Conservation (phyloP, 306 rosid genomes). For the Echinosophora koreensis region DNA sequence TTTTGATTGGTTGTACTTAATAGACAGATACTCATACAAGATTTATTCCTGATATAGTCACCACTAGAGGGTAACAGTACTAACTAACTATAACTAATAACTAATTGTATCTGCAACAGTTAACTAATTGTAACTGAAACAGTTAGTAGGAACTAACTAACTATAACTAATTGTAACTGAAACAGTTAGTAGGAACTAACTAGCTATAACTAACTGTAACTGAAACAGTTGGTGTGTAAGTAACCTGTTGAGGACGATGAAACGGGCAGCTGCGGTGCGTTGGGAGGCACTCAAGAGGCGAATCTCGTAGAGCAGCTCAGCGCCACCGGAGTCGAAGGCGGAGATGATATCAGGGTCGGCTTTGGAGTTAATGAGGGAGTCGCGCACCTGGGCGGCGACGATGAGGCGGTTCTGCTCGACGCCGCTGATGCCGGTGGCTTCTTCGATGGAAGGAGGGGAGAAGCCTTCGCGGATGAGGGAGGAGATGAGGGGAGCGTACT, state of each 20-base stretch:
- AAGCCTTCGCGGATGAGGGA: conserved; percentile 77
- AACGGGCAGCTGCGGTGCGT: conserved; percentile 70
- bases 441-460: conserved; percentile 73
- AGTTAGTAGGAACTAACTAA: too few species aligned
- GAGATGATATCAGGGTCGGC: conserved; percentile 57
- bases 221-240: too few species aligned
- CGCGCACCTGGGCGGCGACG: conserved; percentile 81
- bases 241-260: conserved; percentile 49
- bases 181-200: too few species aligned
- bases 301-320: conserved; percentile 74
- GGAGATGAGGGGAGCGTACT: conserved; percentile 78
- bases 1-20: too few species aligned
- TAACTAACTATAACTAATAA: too few species aligned
- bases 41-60: too few species aligned
- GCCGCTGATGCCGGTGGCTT: conserved; percentile 72
- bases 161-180: too few species aligned
- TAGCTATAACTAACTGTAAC: too few species aligned
- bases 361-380: conserved; percentile 62
- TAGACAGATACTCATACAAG: too few species aligned
- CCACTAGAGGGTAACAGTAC: too few species aligned
- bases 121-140: too few species aligned
- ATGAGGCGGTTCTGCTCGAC: conserved; percentile 79
- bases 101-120: too few species aligned
- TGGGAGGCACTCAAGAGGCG: conserved; percentile 69
- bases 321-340: conserved; percentile 69